Conservation (phyloP, 352 stramenopile species). For the Phytopythium vexans region DNA sequence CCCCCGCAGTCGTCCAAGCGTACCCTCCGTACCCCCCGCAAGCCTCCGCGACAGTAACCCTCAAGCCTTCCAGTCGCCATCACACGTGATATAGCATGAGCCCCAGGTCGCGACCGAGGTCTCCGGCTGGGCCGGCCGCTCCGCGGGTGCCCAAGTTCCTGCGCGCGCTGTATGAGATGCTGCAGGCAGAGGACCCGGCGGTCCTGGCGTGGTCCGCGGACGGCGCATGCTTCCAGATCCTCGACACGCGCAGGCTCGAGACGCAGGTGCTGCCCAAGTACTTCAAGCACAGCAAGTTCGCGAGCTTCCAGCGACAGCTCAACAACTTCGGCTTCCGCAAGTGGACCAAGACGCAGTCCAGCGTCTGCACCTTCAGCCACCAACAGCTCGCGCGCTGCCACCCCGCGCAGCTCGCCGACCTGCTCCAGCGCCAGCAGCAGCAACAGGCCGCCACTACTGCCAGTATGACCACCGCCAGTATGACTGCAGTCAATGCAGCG, state of each 20-base stretch:
- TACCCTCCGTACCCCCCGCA: too few species aligned
- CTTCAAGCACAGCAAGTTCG: conserved; percentile 94
- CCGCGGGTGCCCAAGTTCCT: conserved; percentile 77
- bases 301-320: conserved; percentile 90
- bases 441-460: background rate
- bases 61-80: conserved; percentile 19
- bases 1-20: too few species aligned
- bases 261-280: conserved; percentile 88
- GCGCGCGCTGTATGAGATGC: conserved; percentile 72
- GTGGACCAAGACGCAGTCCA: conserved; percentile 81
- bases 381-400: conserved; percentile 55
- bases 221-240: conserved; percentile 68
- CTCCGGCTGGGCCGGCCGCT: conserved; percentile 1
- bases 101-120: too few species aligned
- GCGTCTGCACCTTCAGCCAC: conserved; percentile 80
- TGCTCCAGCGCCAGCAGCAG: conserved; percentile 27
- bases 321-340: conserved; percentile 93
- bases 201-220: conserved; percentile 75
- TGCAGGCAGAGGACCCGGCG: conserved; percentile 59
- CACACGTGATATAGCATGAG: background rate
- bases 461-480: too few species aligned
- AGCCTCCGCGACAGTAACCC: background rate
- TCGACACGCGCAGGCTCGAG: conserved; percentile 54
- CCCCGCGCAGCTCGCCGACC: conserved; percentile 54
- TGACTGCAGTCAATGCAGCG: background rate